These are phyloP conservation scores for Phaeosphaeriaceae sp. DNA, from an alignment of 2,329 filamentous ascomycete genomes.

Conservation along the genomic window DNA sequence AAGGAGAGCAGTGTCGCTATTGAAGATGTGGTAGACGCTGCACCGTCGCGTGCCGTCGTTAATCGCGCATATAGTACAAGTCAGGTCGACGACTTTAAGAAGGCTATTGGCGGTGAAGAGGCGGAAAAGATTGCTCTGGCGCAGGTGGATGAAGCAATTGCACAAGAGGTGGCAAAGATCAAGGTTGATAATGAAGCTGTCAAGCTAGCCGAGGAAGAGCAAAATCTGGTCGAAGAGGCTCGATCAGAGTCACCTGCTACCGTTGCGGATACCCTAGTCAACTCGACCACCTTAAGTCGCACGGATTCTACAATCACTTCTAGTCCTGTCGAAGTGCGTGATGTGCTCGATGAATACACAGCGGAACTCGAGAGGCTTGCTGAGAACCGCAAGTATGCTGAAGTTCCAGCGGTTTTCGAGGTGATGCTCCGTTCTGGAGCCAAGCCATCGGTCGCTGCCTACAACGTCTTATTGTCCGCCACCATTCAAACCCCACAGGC, in stretches of 20 bases:
- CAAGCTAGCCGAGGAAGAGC: constrained; percentile 41
- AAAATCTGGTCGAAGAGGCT: constrained; percentile 35
- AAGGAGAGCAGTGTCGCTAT: constrained; percentile 40
- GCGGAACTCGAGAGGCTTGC: constrained; percentile 79
- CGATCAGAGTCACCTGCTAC: constrained; percentile 41
- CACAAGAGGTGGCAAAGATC: constrained; percentile 73
- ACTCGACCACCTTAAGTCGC: constrained; percentile 34
- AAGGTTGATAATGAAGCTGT: constrained; percentile 57
- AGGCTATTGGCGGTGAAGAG: constrained; percentile 57
- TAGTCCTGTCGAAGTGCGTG: constrained; percentile 58
- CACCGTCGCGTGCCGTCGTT: constrained; percentile 40
- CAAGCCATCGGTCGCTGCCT: constrained; percentile 81
- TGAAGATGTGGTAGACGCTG: constrained; percentile 39
- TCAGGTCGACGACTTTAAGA: constrained; percentile 66
- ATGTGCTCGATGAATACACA: constrained; percentile 71
- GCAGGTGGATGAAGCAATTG: constrained; percentile 83
- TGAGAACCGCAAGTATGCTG: constrained; percentile 74
- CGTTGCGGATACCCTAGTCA: constrained; percentile 34
- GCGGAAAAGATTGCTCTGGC: constrained; percentile 67
- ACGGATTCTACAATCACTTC: constrained; percentile 61
- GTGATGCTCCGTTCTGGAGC: constrained; percentile 83
- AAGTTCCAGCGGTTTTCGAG: constrained; percentile 91
- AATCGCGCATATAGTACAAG: constrained; percentile 61
- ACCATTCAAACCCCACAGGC: constrained; percentile 81
- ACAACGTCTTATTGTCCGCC: constrained; percentile 86